These are phyloP conservation scores for Entomortierella lignicola DNA, from an alignment of 192 early-diverging fungal species.

Conservation along the genomic window DNA sequence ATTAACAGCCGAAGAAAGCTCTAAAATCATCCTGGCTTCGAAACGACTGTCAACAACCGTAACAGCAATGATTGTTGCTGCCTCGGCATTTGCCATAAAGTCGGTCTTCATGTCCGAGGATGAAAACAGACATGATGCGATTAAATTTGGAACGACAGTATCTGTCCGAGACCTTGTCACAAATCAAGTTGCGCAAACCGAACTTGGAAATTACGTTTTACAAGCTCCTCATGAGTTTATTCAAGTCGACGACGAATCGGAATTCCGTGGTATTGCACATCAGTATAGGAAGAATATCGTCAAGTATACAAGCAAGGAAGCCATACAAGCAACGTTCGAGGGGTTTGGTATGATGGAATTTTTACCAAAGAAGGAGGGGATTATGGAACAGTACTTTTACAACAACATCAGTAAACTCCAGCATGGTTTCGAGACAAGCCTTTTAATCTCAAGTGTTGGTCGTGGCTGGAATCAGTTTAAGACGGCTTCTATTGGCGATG, in stretches of 20 bases:
- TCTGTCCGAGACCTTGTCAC: slow-evolving; percentile 21
- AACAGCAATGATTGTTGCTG: slow-evolving; percentile 19
- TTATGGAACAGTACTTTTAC: slow-evolving; percentile 26
- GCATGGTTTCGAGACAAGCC: slow-evolving; percentile 30
- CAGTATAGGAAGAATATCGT: slow-evolving; percentile 16
- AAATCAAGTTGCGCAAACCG: slow-evolving; percentile 1
- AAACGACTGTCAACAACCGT: slow-evolving; percentile 24
- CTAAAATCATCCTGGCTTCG: neutral
- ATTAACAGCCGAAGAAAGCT: slow-evolving; percentile 11
- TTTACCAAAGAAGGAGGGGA: slow-evolving; percentile 25
- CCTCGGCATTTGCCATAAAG: slow-evolving; percentile 30
- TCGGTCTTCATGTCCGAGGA: slow-evolving; percentile 11
- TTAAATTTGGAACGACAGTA: slow-evolving; percentile 39
- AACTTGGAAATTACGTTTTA: slow-evolving; percentile 29
- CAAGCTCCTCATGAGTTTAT: too few relatives aligned
- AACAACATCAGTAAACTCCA: slow-evolving; percentile 32
- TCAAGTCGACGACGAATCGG: slow-evolving; percentile 3
- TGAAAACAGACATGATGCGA: slow-evolving; percentile 13
- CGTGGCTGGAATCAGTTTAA: slow-evolving; percentile 26
- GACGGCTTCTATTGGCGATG: too few relatives aligned
- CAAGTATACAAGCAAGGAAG: neutral
- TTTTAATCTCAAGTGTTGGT: slow-evolving; percentile 41
- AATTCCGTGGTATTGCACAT: slow-evolving; percentile 17
- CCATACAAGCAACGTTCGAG: slow-evolving; percentile 27
- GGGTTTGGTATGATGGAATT: slow-evolving; percentile 33